These are phyloP conservation scores for Insectozyma bohioensis DNA, from an alignment of 1,139 yeast species.

Conservation along the genomic window DNA sequence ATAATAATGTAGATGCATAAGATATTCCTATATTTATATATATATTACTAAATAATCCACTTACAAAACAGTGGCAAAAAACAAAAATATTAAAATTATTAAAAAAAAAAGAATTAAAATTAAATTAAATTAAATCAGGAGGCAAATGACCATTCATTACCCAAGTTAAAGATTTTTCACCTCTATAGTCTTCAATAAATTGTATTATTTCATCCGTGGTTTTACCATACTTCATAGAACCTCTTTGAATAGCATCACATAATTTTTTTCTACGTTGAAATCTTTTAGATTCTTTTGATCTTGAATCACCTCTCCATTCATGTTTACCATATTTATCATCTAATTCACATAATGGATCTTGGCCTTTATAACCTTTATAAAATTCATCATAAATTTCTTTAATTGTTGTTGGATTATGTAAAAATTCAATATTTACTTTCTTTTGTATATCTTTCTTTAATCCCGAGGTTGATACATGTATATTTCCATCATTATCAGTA, in stretches of 20 bases:
- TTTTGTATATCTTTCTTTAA: no score
- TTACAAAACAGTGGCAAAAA: no score
- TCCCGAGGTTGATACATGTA: no score
- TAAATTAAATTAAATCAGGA: slow-evolving; percentile 24
- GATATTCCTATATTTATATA: no score
- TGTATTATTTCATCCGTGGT: slow-evolving; percentile 44
- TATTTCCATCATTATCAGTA: slow-evolving; percentile 1
- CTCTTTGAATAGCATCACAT: slow-evolving; percentile 46
- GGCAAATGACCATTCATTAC: slow-evolving; percentile 52
- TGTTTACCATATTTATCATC: slow-evolving; percentile 46
- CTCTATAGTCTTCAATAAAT: slow-evolving; percentile 44
- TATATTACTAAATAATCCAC: no score
- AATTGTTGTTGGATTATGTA: slow-evolving; percentile 49
- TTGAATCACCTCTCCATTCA: slow-evolving; percentile 49
- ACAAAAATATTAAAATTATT: neutral
- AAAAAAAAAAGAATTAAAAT: slow-evolving; percentile 1
- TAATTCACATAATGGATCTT: slow-evolving; percentile 44
- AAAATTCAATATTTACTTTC: slow-evolving; percentile 38
- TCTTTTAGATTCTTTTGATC: slow-evolving; percentile 48
- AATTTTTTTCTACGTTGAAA: slow-evolving; percentile 46
- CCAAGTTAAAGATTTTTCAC: slow-evolving; percentile 49
- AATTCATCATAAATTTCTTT: slow-evolving; percentile 48
- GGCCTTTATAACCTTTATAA: slow-evolving; percentile 47
- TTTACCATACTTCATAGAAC: slow-evolving; percentile 41
- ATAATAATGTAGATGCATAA: no score